Conservation (phyloP, 148 eudicot species). For the Drosera capensis region DNA sequence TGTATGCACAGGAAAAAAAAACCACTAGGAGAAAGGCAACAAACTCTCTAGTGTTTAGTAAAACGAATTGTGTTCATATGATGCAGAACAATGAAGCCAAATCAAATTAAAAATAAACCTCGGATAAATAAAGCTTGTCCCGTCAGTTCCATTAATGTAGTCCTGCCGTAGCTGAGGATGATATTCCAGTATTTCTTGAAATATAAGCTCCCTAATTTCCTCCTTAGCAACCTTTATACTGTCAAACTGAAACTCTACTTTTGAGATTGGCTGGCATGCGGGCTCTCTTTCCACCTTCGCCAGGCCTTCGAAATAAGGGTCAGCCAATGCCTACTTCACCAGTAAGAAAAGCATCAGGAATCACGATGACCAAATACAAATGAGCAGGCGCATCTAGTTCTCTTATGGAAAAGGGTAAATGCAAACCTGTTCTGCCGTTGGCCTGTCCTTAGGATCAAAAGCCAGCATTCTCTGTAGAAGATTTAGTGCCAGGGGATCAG, state of each 20-base stretch:
- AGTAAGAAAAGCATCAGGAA: background rate
- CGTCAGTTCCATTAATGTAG: slow-evolving; percentile 40
- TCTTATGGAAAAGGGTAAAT: too few species aligned
- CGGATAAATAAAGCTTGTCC: slow-evolving; percentile 51
- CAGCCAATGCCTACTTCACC: slow-evolving; percentile 37
- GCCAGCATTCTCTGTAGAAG: slow-evolving; percentile 46
- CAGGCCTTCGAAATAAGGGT: slow-evolving; percentile 59
- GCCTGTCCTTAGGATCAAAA: slow-evolving; percentile 58
- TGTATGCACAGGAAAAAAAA: too few species aligned
- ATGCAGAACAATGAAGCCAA: too few species aligned
- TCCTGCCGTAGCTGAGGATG: slow-evolving; percentile 65
- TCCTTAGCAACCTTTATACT: slow-evolving; percentile 50
- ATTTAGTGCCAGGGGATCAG: slow-evolving; percentile 44
- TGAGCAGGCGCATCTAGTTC: background rate
- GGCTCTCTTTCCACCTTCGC: slow-evolving; percentile 66
- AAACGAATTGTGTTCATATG: too few species aligned
- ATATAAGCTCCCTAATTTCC: slow-evolving; percentile 47
- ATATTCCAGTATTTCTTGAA: slow-evolving; percentile 53
- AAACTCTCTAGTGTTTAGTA: too few species aligned
- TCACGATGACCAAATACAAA: background rate
- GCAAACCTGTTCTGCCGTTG: slow-evolving; percentile 63
- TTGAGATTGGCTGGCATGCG: slow-evolving; percentile 45
- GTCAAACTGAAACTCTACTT: slow-evolving; percentile 63
- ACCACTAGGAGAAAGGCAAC: too few species aligned
- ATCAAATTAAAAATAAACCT: too few species aligned